phyloP scores from a whole-genome alignment of 306 rosid species.

The Vigna unguiculata region DNA sequence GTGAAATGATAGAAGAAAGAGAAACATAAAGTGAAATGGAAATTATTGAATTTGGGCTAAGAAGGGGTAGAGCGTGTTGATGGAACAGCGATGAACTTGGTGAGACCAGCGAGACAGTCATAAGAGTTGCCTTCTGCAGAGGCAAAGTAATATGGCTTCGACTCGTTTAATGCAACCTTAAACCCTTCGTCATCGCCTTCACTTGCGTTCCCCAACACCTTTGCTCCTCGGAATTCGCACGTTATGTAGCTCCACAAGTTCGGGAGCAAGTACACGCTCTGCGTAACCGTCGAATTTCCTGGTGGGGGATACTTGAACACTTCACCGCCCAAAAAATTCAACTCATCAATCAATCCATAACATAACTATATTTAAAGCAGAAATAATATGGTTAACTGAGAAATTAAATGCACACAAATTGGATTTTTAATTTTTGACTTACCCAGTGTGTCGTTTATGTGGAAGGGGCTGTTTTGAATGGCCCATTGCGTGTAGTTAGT shows the following conservation, averaged over 20 bases:
- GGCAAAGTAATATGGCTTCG: slow-evolving; percentile 70
- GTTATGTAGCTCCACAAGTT: slow-evolving; percentile 57
- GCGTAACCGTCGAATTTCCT: slow-evolving; percentile 32
- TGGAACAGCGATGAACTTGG: slow-evolving; percentile 55
- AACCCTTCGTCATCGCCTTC: slow-evolving; percentile 59
- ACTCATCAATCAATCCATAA: not conserved
- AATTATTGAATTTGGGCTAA: too few species aligned
- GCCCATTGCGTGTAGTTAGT: slow-evolving; percentile 78
- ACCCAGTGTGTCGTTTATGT: slow-evolving; percentile 60
- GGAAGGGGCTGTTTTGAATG: slow-evolving; percentile 63
- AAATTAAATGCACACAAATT: too few species aligned
- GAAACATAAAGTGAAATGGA: too few species aligned
- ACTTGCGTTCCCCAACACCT: slow-evolving; percentile 50
- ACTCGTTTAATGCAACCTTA: slow-evolving; percentile 47
- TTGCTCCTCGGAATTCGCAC: slow-evolving; percentile 58
- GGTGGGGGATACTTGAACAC: slow-evolving; percentile 63
- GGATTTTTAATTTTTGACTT: not conserved
- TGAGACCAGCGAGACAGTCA: slow-evolving; percentile 67
- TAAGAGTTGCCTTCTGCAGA: slow-evolving; percentile 48
- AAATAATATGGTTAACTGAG: too few species aligned
- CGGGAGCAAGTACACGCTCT: slow-evolving; percentile 57
- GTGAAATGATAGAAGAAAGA: too few species aligned
- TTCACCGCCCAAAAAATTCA: slow-evolving; percentile 31
- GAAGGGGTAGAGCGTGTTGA: not conserved
- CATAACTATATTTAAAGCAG: too few species aligned